A percentile compares a stretch with the other conserved stretches of the same genome.
phyloP scores from a whole-genome alignment of 176 grass and related monocot species.

The Luzula sylvatica region DNA sequence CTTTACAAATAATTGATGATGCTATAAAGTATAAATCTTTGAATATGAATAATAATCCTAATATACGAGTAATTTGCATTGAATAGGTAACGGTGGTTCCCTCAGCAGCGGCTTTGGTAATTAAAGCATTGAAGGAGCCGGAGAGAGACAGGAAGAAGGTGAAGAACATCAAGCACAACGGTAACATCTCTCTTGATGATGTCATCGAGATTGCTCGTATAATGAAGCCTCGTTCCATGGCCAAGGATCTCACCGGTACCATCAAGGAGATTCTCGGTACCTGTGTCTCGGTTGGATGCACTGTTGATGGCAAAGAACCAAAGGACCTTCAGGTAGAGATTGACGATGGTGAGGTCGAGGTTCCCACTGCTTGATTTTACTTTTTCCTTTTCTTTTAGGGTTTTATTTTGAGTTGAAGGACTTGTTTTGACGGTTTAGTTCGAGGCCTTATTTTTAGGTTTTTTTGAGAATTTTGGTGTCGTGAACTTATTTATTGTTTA shows the following conservation, averaged over 20 bases:
- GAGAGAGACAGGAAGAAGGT: slow-evolving; percentile 77
- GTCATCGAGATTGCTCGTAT: slow-evolving; percentile 56
- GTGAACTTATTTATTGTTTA: too few relatives aligned
- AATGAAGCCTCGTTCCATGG: slow-evolving; percentile 64
- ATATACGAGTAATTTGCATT: too few relatives aligned
- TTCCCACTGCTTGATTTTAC: slow-evolving; percentile 42
- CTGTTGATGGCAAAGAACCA: slow-evolving; percentile 75
- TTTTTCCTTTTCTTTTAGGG: background rate
- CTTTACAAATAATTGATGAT: too few relatives aligned
- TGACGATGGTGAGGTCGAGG: slow-evolving; percentile 60
- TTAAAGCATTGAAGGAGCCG: slow-evolving; percentile 79
- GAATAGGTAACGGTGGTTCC: slow-evolving; percentile 47
- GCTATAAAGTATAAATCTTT: too few relatives aligned
- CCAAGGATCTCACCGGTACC: slow-evolving; percentile 58
- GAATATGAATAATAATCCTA: too few relatives aligned
- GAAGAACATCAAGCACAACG: slow-evolving; percentile 72
- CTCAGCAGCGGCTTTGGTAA: slow-evolving; percentile 69
- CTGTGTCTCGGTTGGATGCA: slow-evolving; percentile 72
- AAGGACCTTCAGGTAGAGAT: slow-evolving; percentile 80
- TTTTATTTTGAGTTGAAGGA: background rate
- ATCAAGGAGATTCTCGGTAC: slow-evolving; percentile 78
- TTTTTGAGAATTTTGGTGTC: too few relatives aligned
- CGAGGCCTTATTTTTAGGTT: too few relatives aligned
- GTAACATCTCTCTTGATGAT: slow-evolving; percentile 75
- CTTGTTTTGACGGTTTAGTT: too few relatives aligned